A percentile compares a stretch with the other conserved stretches of the same genome.
Conservation (phyloP, 495 filamentous ascomycete species). For the Podospora australis region DNA sequence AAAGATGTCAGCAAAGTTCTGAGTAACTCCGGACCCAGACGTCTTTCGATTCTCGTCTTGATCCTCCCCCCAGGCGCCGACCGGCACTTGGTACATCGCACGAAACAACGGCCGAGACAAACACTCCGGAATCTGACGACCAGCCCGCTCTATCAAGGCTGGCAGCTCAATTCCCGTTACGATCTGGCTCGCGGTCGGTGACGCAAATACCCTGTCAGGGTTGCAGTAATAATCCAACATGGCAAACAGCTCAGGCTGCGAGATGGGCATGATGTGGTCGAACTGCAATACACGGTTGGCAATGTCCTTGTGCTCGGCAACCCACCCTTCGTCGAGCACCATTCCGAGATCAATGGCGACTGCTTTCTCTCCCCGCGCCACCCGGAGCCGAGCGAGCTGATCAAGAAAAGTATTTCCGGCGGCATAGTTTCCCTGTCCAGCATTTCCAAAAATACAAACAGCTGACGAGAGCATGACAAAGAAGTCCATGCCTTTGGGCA, state of each 20-base stretch:
- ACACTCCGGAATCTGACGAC: background rate
- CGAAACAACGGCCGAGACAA: background rate
- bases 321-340: conserved; percentile 15
- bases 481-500: conserved; percentile 43
- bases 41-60: background rate
- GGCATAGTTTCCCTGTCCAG: conserved; percentile 50
- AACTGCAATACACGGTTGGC: background rate
- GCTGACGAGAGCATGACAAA: conserved; percentile 42
- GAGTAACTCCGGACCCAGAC: background rate
- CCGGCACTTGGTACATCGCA: background rate
- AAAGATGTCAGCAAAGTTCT: background rate
- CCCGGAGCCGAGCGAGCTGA: conserved; percentile 27
- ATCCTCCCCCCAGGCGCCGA: background rate
- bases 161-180: background rate
- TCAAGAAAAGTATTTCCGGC: conserved; percentile 51
- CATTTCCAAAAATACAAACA: conserved; percentile 39
- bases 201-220: background rate
- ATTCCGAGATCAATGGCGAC: too few relatives aligned
- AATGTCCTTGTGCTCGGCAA: conserved; percentile 10
- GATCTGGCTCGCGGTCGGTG: background rate
- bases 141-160: background rate
- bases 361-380: too few relatives aligned
- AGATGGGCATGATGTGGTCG: background rate
- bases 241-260: background rate
- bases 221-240: background rate